Percentiles rank a stretch among this genome's conserved stretches.
Conservation (phyloP, 2,329 filamentous ascomycete genomes). For the Apiospora sp. region DNA sequence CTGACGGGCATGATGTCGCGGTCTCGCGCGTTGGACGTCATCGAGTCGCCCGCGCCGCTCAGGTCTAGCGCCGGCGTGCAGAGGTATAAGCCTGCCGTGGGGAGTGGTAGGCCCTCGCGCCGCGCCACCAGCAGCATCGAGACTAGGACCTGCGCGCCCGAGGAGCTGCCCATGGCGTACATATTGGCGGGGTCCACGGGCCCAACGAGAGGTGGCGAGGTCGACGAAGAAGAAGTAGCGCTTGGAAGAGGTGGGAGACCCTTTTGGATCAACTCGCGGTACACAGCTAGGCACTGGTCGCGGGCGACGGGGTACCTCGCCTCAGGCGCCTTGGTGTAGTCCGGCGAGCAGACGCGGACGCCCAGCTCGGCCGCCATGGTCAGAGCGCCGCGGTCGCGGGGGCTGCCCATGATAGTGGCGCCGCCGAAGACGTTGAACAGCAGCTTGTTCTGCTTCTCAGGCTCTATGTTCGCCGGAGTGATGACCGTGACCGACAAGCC, state of each 20-base stretch:
- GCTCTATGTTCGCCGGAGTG: neutral
- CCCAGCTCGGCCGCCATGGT: slow-evolving; percentile 17
- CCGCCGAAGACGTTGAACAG: slow-evolving; percentile 10
- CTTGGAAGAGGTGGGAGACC: neutral
- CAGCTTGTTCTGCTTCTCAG: slow-evolving; percentile 3
- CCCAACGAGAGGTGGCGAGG: neutral
- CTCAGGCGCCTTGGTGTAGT: slow-evolving; percentile 5
- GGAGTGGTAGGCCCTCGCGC: neutral
- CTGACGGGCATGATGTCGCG: slow-evolving; percentile 8
- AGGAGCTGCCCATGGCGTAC: slow-evolving; percentile 13
- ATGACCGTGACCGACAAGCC: neutral
- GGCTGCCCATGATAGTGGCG: neutral
- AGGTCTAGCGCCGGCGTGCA: slow-evolving; percentile 17
- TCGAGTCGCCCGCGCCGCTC: neutral
- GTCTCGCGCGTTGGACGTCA: neutral
- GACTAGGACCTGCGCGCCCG: neutral
- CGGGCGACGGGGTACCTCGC: slow-evolving; percentile 9
- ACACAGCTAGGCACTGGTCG: slow-evolving; percentile 15
- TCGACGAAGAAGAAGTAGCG: neutral
- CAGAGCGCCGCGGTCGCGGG: slow-evolving; percentile 6
- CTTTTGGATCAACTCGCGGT: neutral
- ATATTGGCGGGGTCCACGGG: neutral
- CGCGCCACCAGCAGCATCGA: slow-evolving; percentile 19
- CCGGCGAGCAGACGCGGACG: slow-evolving; percentile 2
- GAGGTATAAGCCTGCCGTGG: neutral